A percentile compares a stretch with the other conserved stretches of the same genome.
phyloP scores from a whole-genome alignment of 257 asterid genomes.

The Petrea volubilis region DNA sequence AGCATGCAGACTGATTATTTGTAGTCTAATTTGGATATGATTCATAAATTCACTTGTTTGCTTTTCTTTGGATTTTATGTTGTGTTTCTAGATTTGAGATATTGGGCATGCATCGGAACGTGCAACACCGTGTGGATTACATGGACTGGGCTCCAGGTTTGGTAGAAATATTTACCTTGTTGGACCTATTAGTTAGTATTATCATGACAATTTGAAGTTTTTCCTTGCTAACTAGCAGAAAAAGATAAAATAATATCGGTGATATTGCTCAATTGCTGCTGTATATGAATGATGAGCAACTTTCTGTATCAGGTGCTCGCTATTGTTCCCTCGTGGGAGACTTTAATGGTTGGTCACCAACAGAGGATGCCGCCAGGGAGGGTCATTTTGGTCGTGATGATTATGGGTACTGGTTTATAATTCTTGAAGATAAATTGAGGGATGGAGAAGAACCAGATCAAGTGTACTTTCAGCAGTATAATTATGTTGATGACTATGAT shows the following conservation, averaged over 20 bases:
- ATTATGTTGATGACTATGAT: constrained; percentile 79
- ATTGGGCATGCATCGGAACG: constrained; percentile 85
- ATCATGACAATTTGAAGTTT: background rate
- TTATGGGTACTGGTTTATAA: constrained; percentile 93
- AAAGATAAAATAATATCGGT: background rate
- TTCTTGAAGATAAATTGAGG: constrained; percentile 83
- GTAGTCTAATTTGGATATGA: constrained; percentile 16
- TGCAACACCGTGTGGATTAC: constrained; percentile 90
- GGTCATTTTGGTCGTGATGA: constrained; percentile 92
- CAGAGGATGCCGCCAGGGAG: constrained; percentile 87
- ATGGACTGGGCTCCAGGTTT: constrained; percentile 99
- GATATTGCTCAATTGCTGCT: constrained; percentile 10
- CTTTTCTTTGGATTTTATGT: background rate
- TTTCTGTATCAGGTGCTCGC: constrained; percentile 79
- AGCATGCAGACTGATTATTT: background rate
- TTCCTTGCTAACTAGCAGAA: background rate
- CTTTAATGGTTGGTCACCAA: constrained; percentile 92
- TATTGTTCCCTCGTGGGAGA: constrained; percentile 92
- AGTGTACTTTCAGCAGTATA: constrained; percentile 87
- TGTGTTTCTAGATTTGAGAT: constrained; percentile 63
- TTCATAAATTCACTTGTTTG: constrained; percentile 17
- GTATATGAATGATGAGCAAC: constrained; percentile 18
- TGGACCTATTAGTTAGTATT: background rate
- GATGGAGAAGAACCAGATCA: constrained; percentile 90
- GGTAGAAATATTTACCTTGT: background rate